These are phyloP conservation scores for Sequoiadendron giganteum DNA, from an alignment of 75 land plant species.

Conservation along the genomic window DNA sequence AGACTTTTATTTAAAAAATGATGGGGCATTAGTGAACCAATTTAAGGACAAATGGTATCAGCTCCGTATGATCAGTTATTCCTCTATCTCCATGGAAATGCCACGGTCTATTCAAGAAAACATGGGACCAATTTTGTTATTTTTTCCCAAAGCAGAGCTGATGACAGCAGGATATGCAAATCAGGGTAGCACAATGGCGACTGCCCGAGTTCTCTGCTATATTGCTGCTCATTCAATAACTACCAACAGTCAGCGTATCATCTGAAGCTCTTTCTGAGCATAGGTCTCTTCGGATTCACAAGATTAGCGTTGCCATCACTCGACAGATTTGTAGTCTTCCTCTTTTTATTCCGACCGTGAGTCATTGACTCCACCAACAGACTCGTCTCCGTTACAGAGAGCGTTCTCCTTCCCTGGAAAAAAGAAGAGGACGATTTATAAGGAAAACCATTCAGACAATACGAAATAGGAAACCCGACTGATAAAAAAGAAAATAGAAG, in stretches of 20 bases:
- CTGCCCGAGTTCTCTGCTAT: not conserved
- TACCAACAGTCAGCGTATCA: not conserved
- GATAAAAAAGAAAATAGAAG: not conserved
- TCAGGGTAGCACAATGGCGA: not conserved
- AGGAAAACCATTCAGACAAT: not conserved
- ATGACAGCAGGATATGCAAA: not conserved
- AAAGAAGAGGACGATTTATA: not conserved
- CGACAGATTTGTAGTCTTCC: not conserved
- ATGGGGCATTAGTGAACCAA: not conserved
- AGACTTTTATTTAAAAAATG: not conserved
- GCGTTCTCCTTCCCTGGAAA: not conserved
- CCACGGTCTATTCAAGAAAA: not conserved
- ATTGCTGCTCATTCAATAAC: not conserved
- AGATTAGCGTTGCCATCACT: no score
- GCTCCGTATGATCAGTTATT: not conserved
- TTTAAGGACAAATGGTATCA: not conserved
- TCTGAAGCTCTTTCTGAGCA: not conserved
- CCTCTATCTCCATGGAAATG: not conserved
- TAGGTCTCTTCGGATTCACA: not conserved
- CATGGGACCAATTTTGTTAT: not conserved
- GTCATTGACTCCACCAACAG: not conserved
- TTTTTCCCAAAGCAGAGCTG: not conserved
- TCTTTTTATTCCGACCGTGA: not conserved
- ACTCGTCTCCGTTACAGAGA: not conserved
- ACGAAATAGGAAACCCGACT: not conserved